Percentiles rank a stretch among this genome's conserved stretches.
Conservation (phyloP, 2,329 filamentous ascomycete species). For the Alternaria panax region DNA sequence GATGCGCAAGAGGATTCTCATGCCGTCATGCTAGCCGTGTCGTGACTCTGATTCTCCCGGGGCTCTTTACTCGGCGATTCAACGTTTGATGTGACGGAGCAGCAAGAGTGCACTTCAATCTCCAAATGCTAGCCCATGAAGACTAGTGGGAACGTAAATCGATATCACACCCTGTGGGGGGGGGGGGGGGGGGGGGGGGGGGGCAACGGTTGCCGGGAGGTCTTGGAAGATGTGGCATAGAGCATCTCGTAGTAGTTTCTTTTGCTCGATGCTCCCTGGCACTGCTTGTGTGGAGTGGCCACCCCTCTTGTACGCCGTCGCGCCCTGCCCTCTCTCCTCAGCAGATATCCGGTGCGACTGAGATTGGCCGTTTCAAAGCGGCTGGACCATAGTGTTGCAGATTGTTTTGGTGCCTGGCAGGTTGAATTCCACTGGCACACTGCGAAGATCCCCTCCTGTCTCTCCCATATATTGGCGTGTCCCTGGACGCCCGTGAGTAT, state of each 20-base stretch:
- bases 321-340: constrained; percentile 33
- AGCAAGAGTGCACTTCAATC: constrained; percentile 14
- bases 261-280: constrained; percentile 43
- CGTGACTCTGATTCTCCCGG: constrained; percentile 7
- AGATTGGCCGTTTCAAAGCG: constrained; percentile 48
- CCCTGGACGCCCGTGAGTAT: constrained; percentile 47
- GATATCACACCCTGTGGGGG: constrained; percentile 19
- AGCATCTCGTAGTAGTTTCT: constrained; percentile 36
- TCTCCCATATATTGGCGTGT: constrained; percentile 50
- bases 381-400: constrained; percentile 48
- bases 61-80: constrained; percentile 9
- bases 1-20: constrained; percentile 1
- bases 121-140: constrained; percentile 19
- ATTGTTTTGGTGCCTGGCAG: constrained; percentile 51
- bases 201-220: constrained; percentile 22
- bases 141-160: constrained; percentile 25
- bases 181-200: constrained; percentile 16
- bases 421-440: constrained; percentile 42
- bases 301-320: constrained; percentile 47
- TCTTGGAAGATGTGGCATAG: constrained; percentile 34
- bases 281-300: constrained; percentile 38
- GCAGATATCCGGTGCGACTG: constrained; percentile 48
- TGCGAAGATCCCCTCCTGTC: constrained; percentile 43
- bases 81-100: constrained; percentile 8
- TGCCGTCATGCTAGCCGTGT: constrained; percentile 15